Base-by-base conservation (phyloP, 768 basidiomycete species). In the Tubosaeta sp. region DNA sequence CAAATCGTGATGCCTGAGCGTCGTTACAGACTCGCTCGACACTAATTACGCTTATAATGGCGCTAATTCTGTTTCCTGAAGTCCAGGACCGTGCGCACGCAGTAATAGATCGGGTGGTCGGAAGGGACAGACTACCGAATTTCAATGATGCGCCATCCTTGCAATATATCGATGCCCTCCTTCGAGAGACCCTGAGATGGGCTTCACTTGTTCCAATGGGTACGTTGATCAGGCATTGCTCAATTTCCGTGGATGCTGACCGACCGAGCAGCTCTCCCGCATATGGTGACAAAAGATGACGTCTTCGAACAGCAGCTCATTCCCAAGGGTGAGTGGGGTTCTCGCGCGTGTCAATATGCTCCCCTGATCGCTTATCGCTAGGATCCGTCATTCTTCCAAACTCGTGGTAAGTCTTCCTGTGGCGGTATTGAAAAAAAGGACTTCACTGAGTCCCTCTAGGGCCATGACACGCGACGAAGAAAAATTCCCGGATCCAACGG, bases 221-320 rank as follows among this genome's bases (percentile, higher is more conserved):
- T 63, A 43, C 10, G 57, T 48, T 34, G 13, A 31, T 41, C 22
- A 16, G n/a, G 26, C 16, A 14, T 6, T 3, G 19, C n/a, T 25
- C 12, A 12, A 6, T 1, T 26, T 32, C 12, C 34, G 33, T 46
- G 35, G 6, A 22, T 34, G 12, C 29, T 58, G 10, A 63, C 22
- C 26, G 11, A 5, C 27, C 12, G 25, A 32, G 19, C 33, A 64
- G 70, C 57, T 16, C 32, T 71, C 17, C 65, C 71, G 13, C 72
- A 69, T 45, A 47, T 47, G 35, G 42, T 62, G 3, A 72, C 71
- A 0, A 61, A 68, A 37, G 74, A 76, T 48, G 75, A 77, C 37
- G 44, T 69, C 14, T 78, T 76, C 48, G 63, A 71, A 33, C 72
- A 73, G 12, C 76, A 75, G 38, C 62, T 76, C 3, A 84, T 84